Percentiles rank a stretch among this genome's conserved stretches.
These are phyloP conservation scores for Cercospora brassicicola DNA, from an alignment of 2,329 filamentous ascomycete genomes.

Conservation along the genomic window DNA sequence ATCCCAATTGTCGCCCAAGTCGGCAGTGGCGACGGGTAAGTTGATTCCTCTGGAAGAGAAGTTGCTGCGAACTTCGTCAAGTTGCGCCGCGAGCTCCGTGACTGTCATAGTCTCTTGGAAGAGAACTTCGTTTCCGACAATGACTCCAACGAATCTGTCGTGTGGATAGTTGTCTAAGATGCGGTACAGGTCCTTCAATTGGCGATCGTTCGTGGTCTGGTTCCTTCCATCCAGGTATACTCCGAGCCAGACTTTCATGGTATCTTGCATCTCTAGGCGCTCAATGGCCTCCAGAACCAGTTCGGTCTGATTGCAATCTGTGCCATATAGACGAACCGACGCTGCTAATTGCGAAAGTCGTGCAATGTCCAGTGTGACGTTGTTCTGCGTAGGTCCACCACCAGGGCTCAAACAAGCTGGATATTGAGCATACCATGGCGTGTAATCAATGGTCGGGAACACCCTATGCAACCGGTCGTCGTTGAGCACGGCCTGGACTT, in stretches of 20 bases:
- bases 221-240: slow-evolving; percentile 84
- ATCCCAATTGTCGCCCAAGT: slow-evolving; percentile 87
- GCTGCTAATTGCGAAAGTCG: slow-evolving; percentile 89
- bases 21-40: slow-evolving; percentile 80
- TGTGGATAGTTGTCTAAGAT: slow-evolving; percentile 68
- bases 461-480: slow-evolving; percentile 84
- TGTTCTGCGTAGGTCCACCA: slow-evolving; percentile 87
- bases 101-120: slow-evolving; percentile 67
- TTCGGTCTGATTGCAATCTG: slow-evolving; percentile 95
- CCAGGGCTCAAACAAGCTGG: slow-evolving; percentile 67
- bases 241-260: slow-evolving; percentile 88
- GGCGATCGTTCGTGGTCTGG: slow-evolving; percentile 76
- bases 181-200: slow-evolving; percentile 79
- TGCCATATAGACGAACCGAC: slow-evolving; percentile 84
- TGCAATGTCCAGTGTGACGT: slow-evolving; percentile 86
- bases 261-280: slow-evolving; percentile 65
- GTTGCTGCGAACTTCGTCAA: slow-evolving; percentile 70
- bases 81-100: slow-evolving; percentile 61
- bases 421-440: slow-evolving; percentile 85
- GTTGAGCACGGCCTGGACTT: slow-evolving; percentile 79
- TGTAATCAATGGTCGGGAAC: slow-evolving; percentile 94
- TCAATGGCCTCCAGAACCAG: slow-evolving; percentile 85
- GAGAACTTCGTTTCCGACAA: slow-evolving; percentile 64
- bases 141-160: slow-evolving; percentile 59
- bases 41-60: slow-evolving; percentile 65